Base-by-base conservation (phyloP, 169 alveolate species). In the Hepatocystis sp. region DNA sequence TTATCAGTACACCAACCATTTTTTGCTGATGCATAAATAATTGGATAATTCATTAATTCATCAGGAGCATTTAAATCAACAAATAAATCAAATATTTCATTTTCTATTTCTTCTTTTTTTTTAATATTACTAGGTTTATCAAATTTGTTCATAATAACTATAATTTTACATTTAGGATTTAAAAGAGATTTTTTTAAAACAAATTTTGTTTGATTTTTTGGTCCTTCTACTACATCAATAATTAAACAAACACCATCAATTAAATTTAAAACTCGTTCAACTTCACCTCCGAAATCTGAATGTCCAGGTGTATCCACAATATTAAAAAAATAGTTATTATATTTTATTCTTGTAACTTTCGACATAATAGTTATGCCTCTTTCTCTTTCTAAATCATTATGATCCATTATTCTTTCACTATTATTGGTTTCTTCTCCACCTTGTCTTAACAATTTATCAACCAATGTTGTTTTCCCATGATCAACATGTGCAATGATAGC, bases 401-500 rank as follows among this genome's bases (percentile, higher is more conserved):
- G 93, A 91, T 97, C 99, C 96, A 96, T 94, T 10, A 96, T 85
- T 42, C 96, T 78, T 10, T 89, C 84, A 28, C 85, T 91, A 13
- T 84, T 53, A n/a, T n/a, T n/a, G 36, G 91, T 30, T 49, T 66
- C 65, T 85, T 91, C 96, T 19, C 96, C 96, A 11, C 94, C 91
- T 44, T 90, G 91, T 40, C 84, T 90, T 67, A 92, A 81, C 30
- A 92, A 67, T 49, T 90, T 95, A 91, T 99, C 99, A 28, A 98
- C 97, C 53, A 99, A 95, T 0, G 99, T 97, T 21, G 99, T 98
- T 91, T 99, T 98, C 21, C 99, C 99, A 89, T 99, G 99, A 84
- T 99, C 99, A 4, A 99, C 99, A 90, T 99, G 99, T 36, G 99
- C 99, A 40, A 99, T 96, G 47, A 99, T 98, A 65, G 99, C 99